phyloP scores from a whole-genome alignment of 2,329 filamentous ascomycete species.

The Colletotrichum cuscutae region DNA sequence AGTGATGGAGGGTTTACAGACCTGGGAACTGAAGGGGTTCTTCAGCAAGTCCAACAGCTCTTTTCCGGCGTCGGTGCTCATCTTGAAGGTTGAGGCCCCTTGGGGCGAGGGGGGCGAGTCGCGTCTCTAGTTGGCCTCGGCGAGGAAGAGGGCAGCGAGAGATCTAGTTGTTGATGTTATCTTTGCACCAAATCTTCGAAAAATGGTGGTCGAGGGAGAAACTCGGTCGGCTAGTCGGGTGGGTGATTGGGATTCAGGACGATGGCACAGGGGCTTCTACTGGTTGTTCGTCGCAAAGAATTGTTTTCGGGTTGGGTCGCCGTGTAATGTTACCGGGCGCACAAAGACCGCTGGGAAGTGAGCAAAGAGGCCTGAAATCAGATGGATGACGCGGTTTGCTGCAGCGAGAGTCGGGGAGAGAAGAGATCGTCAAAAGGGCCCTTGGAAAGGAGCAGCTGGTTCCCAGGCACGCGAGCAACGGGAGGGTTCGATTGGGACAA shows the following conservation, averaged over 20 bases:
- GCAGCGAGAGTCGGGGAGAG: slow-evolving; percentile 19
- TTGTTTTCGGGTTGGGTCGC: neutral
- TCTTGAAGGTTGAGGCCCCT: slow-evolving; percentile 23
- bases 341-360: slow-evolving; percentile 1
- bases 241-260: neutral
- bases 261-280: neutral
- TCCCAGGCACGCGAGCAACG: neutral
- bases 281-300: neutral
- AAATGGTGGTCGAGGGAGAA: neutral
- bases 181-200: neutral
- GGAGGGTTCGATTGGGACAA: neutral
- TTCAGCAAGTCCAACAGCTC: slow-evolving; percentile 60
- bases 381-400: slow-evolving; percentile 4
- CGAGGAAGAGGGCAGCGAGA: neutral
- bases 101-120: slow-evolving; percentile 21
- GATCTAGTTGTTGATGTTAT: slow-evolving; percentile 16
- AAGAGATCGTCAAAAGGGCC: slow-evolving; percentile 8
- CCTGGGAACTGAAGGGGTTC: slow-evolving; percentile 61
- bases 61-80: slow-evolving; percentile 46
- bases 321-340: neutral
- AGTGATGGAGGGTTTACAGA: slow-evolving; percentile 41
- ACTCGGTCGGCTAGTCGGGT: neutral
- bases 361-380: neutral
- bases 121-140: slow-evolving; percentile 11
- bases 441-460: neutral